Conservation (phyloP, 176 grass and related monocot genomes). For the Lolium multiflorum region DNA sequence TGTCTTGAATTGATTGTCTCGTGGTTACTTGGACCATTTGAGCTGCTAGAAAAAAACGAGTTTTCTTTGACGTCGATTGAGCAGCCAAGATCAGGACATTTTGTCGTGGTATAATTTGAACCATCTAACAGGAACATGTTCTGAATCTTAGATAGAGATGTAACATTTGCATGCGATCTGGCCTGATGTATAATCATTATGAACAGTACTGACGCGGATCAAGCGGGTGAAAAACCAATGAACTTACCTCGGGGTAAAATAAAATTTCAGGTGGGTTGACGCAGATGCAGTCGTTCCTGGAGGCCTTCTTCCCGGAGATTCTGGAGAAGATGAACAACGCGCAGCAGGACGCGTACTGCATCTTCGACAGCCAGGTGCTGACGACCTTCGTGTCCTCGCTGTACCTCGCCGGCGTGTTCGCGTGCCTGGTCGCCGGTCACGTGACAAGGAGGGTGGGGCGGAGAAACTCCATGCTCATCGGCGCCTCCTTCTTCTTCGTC, state of each 20-base stretch:
- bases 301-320: constrained; percentile 77
- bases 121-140: too few species aligned
- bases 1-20: not conserved
- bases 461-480: constrained; percentile 72
- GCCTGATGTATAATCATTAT: not conserved
- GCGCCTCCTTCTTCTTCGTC: constrained; percentile 65
- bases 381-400: constrained; percentile 89
- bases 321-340: constrained; percentile 58
- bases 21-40: constrained; percentile 6
- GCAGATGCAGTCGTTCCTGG: constrained; percentile 77
- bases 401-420: constrained; percentile 69
- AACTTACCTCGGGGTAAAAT: not conserved
- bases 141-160: not conserved
- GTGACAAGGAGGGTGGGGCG: constrained; percentile 66
- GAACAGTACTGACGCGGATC: not conserved
- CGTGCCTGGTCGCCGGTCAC: constrained; percentile 67
- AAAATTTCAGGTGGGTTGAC: constrained; percentile 67
- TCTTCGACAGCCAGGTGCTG: constrained; percentile 72
- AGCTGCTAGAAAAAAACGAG: not conserved
- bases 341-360: constrained; percentile 75
- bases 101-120: not conserved
- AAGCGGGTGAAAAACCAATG: not conserved
- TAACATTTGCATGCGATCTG: not conserved
- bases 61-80: not conserved
- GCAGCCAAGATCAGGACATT: not conserved